phyloP scores from a whole-genome alignment of 2,329 filamentous ascomycete species.

The Geosmithia morbida region DNA sequence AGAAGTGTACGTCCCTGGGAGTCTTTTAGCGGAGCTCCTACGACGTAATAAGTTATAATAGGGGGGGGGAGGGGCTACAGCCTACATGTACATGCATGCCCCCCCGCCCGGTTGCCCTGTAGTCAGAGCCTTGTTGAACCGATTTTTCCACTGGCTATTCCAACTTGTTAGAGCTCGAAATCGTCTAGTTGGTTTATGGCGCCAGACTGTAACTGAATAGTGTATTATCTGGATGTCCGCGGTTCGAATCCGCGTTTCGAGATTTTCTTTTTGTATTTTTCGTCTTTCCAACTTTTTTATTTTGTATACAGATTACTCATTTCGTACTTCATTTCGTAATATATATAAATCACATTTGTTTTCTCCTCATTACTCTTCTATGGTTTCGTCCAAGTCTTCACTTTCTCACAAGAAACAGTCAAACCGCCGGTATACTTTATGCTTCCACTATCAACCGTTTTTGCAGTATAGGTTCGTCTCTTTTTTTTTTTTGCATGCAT shows the following conservation, averaged over 20 bases:
- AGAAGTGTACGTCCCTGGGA: no score
- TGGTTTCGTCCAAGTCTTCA: no score
- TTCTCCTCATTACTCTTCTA: background rate
- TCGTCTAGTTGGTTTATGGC: background rate
- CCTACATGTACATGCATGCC: no score
- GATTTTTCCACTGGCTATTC: background rate
- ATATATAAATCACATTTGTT: background rate
- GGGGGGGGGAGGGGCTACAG: no score
- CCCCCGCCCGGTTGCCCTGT: no score
- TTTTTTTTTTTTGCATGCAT: no score
- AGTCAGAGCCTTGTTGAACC: background rate
- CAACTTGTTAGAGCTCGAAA: background rate
- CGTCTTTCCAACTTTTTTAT: background rate
- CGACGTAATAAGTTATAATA: no score
- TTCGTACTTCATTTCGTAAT: background rate
- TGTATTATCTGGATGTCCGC: background rate
- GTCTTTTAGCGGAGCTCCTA: no score
- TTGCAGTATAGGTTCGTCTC: no score
- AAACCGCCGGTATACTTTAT: no score
- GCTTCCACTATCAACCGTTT: no score
- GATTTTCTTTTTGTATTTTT: background rate
- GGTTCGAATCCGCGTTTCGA: background rate
- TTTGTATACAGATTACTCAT: background rate
- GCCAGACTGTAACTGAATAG: background rate
- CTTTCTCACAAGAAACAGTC: no score